Conservation (phyloP, 2,329 filamentous ascomycete species). For the Lachnellula occidentalis region DNA sequence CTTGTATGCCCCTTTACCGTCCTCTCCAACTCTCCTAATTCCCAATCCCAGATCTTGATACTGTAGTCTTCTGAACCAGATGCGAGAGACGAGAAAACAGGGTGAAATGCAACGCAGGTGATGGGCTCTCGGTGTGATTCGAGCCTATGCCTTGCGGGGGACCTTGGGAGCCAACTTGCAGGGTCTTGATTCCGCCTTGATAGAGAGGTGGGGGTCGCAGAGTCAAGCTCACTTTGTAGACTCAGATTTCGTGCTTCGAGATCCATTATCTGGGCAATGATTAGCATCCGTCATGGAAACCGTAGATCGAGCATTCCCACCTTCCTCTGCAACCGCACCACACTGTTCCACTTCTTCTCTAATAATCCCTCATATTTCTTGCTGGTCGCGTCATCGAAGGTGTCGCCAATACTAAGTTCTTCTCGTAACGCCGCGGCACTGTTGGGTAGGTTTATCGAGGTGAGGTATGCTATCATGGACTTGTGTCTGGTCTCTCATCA, state of each 20-base stretch:
- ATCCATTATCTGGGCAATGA: constrained; percentile 71
- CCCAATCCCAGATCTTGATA: constrained; percentile 98
- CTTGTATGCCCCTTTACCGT: constrained; percentile 92
- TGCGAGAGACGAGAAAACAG: constrained; percentile 82
- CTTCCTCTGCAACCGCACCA: constrained; percentile 94
- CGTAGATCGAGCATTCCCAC: constrained; percentile 37
- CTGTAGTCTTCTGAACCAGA: constrained; percentile 88
- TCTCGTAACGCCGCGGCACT: constrained; percentile 67
- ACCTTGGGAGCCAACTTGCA: constrained; percentile 76
- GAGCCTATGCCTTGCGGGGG: constrained; percentile 73
- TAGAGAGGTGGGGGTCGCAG: constrained; percentile 68
- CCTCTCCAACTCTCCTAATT: constrained; percentile 81
- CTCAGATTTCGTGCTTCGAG: constrained; percentile 69
- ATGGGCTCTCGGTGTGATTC: constrained; percentile 78
- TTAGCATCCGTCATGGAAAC: too few species aligned
- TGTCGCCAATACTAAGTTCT: constrained; percentile 65
- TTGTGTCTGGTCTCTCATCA: constrained; percentile 62
- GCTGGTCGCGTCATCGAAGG: constrained; percentile 71
- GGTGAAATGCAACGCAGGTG: constrained; percentile 88
- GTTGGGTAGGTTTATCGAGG: constrained; percentile 64
- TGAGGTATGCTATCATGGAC: constrained; percentile 84
- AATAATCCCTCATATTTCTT: constrained; percentile 93
- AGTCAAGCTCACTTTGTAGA: constrained; percentile 80
- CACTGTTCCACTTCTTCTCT: constrained; percentile 98
- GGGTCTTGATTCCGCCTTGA: constrained; percentile 80